Evolutionary conservation across 1,139 yeast genomes (phyloP), one percentile per base, ranked within the genome.

Genomic region (Lodderomyces parapsilosis): DNA sequence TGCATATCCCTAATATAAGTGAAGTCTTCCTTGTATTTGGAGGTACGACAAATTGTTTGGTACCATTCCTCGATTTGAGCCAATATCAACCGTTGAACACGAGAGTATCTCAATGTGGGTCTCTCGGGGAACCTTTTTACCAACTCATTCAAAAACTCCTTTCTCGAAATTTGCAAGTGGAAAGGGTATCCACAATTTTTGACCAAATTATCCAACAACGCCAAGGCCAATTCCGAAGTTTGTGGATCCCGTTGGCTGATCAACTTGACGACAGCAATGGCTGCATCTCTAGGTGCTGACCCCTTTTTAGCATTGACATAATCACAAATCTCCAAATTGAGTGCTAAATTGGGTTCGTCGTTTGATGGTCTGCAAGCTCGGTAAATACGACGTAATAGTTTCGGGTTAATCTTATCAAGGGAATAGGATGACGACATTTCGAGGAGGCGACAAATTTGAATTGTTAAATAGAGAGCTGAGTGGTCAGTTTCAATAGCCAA

Each of bases 101-200:
- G 75, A 18, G 94, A 74, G 63, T 88, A 90, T 33, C 93, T 78
- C 51, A 84, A 68, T 1, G 98, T 96, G 3, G 99, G 99, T 59
- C 90, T 80, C 60, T 91, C 98, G 1, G 99, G 98, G 67, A 93
- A 94, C 60, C 91, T 69, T 56, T 88, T 86, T 27, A 93, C 99
- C 59, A 93, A 76, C 58, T 90, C 96, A 63, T 93, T 93, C 58
- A 93, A 74, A 55, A 93, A 93, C 60, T 93, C 99, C 65, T 93
- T 93, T 49, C 98, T 79, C 7, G 96, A 87, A 43, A 93, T 88
- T 66, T 94, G 99, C 43, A 93, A 74, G 52, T 93, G 99, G 68
- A 93, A 83, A 4, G 99, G 97, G 63, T 91, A 94, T 2, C 99
- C 99, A 70, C 99, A 93, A 66, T 93, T 93, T 68, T 93, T 93